Base-by-base conservation (phyloP, 331 rosid genomes). In the Erythrophleum ivorense region DNA sequence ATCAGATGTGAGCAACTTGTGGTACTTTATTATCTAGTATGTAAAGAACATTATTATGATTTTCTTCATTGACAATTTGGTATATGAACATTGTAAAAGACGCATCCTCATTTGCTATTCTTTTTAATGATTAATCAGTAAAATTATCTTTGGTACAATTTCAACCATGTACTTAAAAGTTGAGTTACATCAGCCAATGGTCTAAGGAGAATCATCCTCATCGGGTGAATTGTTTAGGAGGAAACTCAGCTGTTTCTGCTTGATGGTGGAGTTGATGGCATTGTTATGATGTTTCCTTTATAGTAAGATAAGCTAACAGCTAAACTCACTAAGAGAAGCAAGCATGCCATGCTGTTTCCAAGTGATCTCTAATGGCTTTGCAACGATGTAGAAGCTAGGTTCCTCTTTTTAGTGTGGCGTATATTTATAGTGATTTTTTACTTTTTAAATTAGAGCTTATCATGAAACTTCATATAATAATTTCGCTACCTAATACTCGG, bases 11-110 rank as follows among this genome's bases (percentile, higher is more conserved):
- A 69, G 46, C 24, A 69, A 41, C 70, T 38, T 40, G 59, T 41
- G 77, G 69, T 57, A 2, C 36, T 64, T 15, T 67, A 14, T 53
- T 21, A 19, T 78, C 31, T 11, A 53, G 76, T 18, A 18, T n/a
- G 3, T 43, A 11, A 79, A 45, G 67, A 68, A 54, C 68, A 31
- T 52, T 52, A 31, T 53, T 67, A 10, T 53, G 76, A n/a, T 62
- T 40, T 18, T 67, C 52, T 40, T 67, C 33, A 3, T 38, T 67
- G 46, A 21, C 40, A 9, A 67, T 15, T 38, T 16, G 18, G 11
- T 66, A 40, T 67, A 9, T n/a, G 73, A 9, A 67, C 15, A 67
- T 18, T 10, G 73, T 67, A 14, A 43, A 13, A 31, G 69, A 14
- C 70, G 34, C 70, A 64, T 64, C n/a, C 45, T 63, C 43, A 9